phyloP scores from a whole-genome alignment of 257 asterid genomes.

The Mitragyna speciosa region DNA sequence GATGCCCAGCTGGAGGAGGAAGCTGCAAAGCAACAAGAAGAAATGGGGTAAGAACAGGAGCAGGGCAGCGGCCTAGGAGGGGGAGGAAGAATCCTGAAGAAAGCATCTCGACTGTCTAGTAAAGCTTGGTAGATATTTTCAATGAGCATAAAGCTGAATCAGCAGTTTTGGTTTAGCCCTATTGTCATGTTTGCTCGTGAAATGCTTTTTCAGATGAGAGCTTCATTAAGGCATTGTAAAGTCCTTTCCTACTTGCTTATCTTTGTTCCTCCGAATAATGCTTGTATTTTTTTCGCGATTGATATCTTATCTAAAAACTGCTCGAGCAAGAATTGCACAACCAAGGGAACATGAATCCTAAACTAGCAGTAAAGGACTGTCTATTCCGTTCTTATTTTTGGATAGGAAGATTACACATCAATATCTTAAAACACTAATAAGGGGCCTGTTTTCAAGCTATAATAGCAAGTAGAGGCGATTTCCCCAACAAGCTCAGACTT shows the following conservation, averaged over 20 bases:
- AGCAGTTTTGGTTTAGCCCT: neutral
- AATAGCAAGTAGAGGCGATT: neutral
- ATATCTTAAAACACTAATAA: too few species aligned
- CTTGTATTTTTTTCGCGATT: neutral
- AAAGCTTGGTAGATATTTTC: neutral
- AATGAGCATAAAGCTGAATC: slow-evolving; percentile 3
- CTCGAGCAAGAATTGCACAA: neutral
- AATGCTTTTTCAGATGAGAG: neutral
- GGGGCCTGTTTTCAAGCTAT: neutral
- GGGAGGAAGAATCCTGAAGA: slow-evolving; percentile 21
- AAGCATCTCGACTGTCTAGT: neutral
- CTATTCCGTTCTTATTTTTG: neutral
- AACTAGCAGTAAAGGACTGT: neutral
- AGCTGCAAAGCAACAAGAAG: slow-evolving; percentile 7
- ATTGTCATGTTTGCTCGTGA: neutral
- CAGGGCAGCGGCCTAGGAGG: slow-evolving; percentile 6
- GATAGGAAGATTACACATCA: neutral
- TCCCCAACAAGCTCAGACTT: neutral
- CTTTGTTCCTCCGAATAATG: neutral
- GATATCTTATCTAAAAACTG: neutral
- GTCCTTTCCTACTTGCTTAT: neutral
- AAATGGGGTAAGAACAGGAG: slow-evolving; percentile 6
- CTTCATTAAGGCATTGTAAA: neutral
- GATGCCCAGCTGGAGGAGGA: slow-evolving; percentile 22
- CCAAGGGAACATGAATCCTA: neutral